A percentile compares a stretch with the other conserved stretches of the same genome.
Evolutionary conservation across 169 alveolate genomes (phyloP).

Genomic region (Perkinsus marinus): DNA sequence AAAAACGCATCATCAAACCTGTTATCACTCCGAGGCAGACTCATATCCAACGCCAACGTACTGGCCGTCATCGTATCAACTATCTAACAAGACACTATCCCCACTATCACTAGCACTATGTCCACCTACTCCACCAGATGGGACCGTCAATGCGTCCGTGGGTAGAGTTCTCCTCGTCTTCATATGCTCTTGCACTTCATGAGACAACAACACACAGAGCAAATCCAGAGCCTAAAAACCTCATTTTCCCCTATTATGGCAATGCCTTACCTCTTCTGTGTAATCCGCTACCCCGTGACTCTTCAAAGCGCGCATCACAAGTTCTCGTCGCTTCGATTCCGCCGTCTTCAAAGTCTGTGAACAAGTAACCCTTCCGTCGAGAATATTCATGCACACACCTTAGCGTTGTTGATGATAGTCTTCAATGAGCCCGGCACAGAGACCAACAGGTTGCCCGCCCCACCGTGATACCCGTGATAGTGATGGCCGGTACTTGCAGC

Average conservation of each 20-base stretch:
- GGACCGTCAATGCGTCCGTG: neutral
- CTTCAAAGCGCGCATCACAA: neutral
- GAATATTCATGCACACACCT: neutral
- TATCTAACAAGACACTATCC: neutral
- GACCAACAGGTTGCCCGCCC: neutral
- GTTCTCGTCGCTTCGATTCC: neutral
- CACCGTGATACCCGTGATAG: neutral
- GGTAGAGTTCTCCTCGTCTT: neutral
- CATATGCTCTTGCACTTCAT: neutral
- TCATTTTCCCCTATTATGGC: neutral
- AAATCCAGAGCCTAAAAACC: neutral
- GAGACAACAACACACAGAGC: neutral
- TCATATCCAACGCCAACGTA: neutral
- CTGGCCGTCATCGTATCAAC: neutral
- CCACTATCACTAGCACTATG: neutral
- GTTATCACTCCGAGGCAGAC: neutral
- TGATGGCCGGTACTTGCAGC: neutral
- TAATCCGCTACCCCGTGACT: neutral
- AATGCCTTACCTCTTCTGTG: neutral
- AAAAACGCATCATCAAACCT: neutral
- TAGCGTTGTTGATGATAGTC: neutral
- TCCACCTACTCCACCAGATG: neutral
- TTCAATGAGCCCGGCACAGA: neutral
- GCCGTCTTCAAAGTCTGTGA: neutral
- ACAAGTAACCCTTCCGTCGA: neutral